These are phyloP conservation scores for Entrophospora sp. DNA, from an alignment of 192 early-diverging fungal genomes.

Conservation along the genomic window DNA sequence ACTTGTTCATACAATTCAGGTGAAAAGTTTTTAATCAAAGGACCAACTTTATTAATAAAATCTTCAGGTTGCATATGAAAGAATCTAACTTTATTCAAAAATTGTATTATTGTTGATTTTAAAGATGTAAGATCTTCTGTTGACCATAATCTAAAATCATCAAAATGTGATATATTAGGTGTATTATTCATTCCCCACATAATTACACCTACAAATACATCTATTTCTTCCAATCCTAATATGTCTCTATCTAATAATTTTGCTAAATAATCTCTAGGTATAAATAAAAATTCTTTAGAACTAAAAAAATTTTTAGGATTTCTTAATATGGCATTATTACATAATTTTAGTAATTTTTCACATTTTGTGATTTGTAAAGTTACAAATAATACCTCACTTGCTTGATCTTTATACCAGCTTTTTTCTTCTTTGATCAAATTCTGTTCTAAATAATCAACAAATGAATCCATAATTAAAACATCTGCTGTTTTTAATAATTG, in stretches of 20 bases:
- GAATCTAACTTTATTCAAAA: neutral
- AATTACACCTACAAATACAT: neutral
- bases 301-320: neutral
- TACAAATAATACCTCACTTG: neutral
- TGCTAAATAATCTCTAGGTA: neutral
- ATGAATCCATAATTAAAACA: slow-evolving; percentile 8
- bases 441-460: slow-evolving; percentile 2
- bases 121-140: neutral
- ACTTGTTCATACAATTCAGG: slow-evolving; percentile 2
- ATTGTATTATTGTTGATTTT: neutral
- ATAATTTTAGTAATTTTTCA: neutral
- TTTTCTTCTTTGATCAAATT: neutral
- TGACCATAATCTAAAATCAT: slow-evolving; percentile 1
- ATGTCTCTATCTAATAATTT: neutral
- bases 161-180: neutral
- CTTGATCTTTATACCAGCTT: neutral
- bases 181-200: slow-evolving; percentile 9
- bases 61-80: neutral
- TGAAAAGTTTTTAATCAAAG: neutral
- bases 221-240: slow-evolving; percentile 5
- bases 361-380: slow-evolving; percentile 2
- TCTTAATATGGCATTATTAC: neutral
- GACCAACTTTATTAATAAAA: slow-evolving; percentile 1
- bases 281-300: slow-evolving; percentile 3
- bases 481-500: slow-evolving; percentile 8